Conservation (phyloP, 768 basidiomycete species). For the Naganishia onofrii region DNA sequence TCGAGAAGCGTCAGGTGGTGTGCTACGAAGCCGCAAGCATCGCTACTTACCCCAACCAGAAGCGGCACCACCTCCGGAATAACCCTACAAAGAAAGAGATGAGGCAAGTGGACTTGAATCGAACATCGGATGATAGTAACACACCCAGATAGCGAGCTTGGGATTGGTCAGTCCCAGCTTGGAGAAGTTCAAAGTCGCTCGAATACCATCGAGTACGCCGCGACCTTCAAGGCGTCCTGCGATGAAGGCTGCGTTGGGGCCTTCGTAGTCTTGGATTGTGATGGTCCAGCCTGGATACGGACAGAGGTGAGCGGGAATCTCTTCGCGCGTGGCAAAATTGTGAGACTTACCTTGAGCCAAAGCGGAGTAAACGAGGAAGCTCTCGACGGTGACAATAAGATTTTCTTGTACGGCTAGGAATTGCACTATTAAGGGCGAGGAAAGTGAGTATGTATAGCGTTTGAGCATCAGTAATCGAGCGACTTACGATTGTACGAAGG, state of each 20-base stretch:
- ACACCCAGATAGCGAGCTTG: slow-evolving; percentile 21
- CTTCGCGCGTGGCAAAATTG: background rate
- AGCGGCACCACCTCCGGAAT: slow-evolving; percentile 23
- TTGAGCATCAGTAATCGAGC: background rate
- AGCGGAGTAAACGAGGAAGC: background rate
- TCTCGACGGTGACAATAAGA: slow-evolving; percentile 14
- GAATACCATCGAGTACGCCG: slow-evolving; percentile 17
- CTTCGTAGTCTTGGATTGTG: slow-evolving; percentile 23
- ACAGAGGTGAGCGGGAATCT: background rate
- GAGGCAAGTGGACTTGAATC: background rate
- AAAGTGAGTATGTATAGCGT: background rate
- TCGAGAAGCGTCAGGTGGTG: background rate
- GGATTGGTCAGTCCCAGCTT: slow-evolving; percentile 11
- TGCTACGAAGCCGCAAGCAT: too few relatives aligned
- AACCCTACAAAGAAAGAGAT: background rate
- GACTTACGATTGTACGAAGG: slow-evolving; percentile 26
- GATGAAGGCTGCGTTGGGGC: slow-evolving; percentile 26
- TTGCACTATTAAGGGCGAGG: slow-evolving; percentile 1
- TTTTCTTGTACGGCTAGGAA: slow-evolving; percentile 7
- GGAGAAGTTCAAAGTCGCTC: slow-evolving; percentile 16
- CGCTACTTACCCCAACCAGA: slow-evolving; percentile 12
- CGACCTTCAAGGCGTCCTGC: slow-evolving; percentile 24
- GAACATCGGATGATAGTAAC: background rate
- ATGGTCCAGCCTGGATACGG: slow-evolving; percentile 2
- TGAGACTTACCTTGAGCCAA: background rate